phyloP scores from a whole-genome alignment of 257 asterid genomes.

The Nicotiana noctiflora region DNA sequence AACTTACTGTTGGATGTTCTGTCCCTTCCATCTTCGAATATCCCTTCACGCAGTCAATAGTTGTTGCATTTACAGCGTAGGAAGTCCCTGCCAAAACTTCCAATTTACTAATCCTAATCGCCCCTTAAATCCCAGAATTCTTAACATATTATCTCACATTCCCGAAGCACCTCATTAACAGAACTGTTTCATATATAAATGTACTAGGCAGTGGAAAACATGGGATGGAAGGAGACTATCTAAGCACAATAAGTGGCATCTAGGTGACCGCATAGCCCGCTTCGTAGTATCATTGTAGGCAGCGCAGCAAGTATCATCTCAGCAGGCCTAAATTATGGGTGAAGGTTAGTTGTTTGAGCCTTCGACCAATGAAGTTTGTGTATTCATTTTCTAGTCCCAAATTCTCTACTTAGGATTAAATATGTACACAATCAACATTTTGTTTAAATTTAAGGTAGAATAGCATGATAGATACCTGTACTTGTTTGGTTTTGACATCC shows the following conservation, averaged over 20 bases:
- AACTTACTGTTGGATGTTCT: background rate
- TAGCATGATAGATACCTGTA: too few relatives aligned
- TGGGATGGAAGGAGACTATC: background rate
- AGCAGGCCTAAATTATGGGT: background rate
- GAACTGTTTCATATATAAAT: background rate
- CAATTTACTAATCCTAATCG: background rate
- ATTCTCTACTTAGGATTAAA: background rate
- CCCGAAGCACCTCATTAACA: background rate
- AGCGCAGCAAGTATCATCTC: background rate
- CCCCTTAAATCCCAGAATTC: background rate
- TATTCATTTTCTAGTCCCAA: background rate
- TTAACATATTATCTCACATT: background rate
- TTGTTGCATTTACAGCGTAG: background rate
- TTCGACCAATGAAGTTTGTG: background rate
- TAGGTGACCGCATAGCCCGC: background rate
- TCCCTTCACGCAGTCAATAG: background rate
- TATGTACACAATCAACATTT: background rate
- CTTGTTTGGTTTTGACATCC: too few relatives aligned
- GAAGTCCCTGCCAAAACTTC: background rate
- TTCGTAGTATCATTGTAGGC: background rate
- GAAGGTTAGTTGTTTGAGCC: background rate
- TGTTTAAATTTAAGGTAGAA: background rate
- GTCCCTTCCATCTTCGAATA: background rate
- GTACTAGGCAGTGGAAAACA: background rate
- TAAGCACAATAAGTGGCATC: conserved; percentile 1